Evolutionary conservation across 1,284 basidiomycete species (phyloP).

Genomic region (Moesziomyces parantarcticus): DNA sequence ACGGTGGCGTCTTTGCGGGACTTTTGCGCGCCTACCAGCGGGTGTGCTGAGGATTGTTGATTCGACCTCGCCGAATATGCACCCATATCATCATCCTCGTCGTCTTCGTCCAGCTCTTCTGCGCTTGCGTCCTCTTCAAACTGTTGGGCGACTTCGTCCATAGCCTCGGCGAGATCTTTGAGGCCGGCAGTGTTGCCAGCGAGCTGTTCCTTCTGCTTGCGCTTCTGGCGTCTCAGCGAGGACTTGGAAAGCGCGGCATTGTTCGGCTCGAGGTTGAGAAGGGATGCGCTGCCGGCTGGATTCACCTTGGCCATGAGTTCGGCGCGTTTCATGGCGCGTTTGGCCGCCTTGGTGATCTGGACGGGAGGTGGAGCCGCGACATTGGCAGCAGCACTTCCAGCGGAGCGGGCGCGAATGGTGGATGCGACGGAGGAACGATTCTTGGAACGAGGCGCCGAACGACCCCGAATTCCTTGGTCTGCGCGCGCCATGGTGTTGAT

Average conservation of each 20-base stretch:
- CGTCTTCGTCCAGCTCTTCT: constrained; percentile 17
- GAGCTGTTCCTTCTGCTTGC: constrained; percentile 56
- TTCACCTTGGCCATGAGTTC: constrained; percentile 51
- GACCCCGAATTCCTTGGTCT: constrained; percentile 36
- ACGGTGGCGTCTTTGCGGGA: constrained; percentile 41
- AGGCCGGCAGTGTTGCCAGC: constrained; percentile 56
- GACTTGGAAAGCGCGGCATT: constrained; percentile 50
- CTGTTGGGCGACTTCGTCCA: constrained; percentile 39
- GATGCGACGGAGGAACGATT: constrained; percentile 30
- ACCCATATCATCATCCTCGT: constrained; percentile 21
- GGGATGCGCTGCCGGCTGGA: constrained; percentile 6
- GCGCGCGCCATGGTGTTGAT: constrained; percentile 22
- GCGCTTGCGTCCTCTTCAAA: constrained; percentile 24
- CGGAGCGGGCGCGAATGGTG: constrained; percentile 15
- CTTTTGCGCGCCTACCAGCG: constrained; percentile 22
- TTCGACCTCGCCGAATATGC: constrained; percentile 4
- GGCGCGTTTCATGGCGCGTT: constrained; percentile 50
- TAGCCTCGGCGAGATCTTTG: constrained; percentile 49
- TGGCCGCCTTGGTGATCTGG: constrained; percentile 53
- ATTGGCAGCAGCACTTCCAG: constrained; percentile 14
- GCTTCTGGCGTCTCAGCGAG: constrained; percentile 53
- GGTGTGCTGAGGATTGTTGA: constrained; percentile 16
- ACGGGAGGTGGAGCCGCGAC: constrained; percentile 19
- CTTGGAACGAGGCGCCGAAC: constrained; percentile 38
- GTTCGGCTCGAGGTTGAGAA: constrained; percentile 28